Evolutionary conservation across 495 filamentous ascomycete species (phyloP), one percentile per base, ranked within the genome.

Genomic region (Tetracladium marchalianum): DNA sequence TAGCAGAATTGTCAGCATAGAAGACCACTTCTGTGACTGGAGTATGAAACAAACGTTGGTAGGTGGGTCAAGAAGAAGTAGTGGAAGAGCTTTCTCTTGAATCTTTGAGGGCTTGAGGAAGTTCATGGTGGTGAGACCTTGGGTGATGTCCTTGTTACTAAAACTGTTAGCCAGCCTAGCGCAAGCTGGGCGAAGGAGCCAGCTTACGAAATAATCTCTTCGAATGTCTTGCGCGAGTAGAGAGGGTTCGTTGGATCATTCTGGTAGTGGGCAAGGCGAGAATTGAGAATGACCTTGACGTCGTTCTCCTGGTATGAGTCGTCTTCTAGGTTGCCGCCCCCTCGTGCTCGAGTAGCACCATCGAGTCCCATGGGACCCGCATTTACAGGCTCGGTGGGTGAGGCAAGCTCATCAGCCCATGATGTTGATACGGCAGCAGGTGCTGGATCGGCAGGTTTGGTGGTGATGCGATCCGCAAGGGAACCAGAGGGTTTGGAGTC

Each of bases 41-140:
- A 27, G n/a, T 27, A 27, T 27, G 22, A 7, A 27, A 27, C 22
- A 3, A 3, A 27, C 22, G 64, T 97, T 97, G 35, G 68, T 74
- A 0, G 90, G 84, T 12, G 90, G 90, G 54, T 94, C 75, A 51
- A 67, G 58, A 50, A 98, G 73, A 47, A 98, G 80, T 15, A 98
- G 73, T 13, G 92, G 93, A 2, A 98, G 72, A 1, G 90, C 90
- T 44, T 78, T 81, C 63, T 95, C 92, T 66, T 98, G 92, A 57
- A 98, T 89, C 68, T 97, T 97, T 22, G 90, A 96, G 0, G 92
- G 92, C 64, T 93, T 94, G 55, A 77, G 76, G 72, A 95, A 97
- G 66, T 84, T 84, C 82, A 96, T 84, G 40, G 77, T 71, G 39
- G 77, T 71, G 35, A 96, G 70, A 9, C 76, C 78, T 35, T 73